Evolutionary conservation across 306 rosid species (phyloP).

Genomic region (Urtica urens): DNA sequence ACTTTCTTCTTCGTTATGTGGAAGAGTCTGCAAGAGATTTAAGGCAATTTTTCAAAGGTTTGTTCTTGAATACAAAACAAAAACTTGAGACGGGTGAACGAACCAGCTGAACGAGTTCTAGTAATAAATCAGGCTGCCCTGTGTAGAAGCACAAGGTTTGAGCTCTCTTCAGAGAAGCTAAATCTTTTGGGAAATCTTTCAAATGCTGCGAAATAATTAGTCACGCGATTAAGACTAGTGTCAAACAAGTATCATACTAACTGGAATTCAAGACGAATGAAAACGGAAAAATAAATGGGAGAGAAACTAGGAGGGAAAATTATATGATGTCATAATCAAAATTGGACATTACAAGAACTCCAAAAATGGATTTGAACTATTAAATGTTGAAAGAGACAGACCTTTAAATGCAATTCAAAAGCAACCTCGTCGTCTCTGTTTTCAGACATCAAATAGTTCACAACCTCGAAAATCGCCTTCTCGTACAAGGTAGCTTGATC

Average conservation of each 20-base stretch:
- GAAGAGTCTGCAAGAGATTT: slow-evolving; percentile 54
- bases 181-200: slow-evolving; percentile 67
- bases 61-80: not conserved
- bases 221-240: too few species aligned
- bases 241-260: too few species aligned
- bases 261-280: too few species aligned
- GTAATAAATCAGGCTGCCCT: slow-evolving; percentile 50
- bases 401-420: slow-evolving; percentile 53
- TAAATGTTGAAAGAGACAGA: slow-evolving; percentile 14
- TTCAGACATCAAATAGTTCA: slow-evolving; percentile 48
- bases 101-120: slow-evolving; percentile 68
- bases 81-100: slow-evolving; percentile 3
- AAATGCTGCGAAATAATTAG: slow-evolving; percentile 38
- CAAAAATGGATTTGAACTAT: too few species aligned
- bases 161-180: slow-evolving; percentile 66
- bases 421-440: slow-evolving; percentile 70
- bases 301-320: not conserved
- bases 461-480: slow-evolving; percentile 48
- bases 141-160: slow-evolving; percentile 68
- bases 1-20: slow-evolving; percentile 50
- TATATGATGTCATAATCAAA: not conserved
- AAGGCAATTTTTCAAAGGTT: too few species aligned
- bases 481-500: slow-evolving; percentile 76
- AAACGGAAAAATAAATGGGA: not conserved
- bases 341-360: too few species aligned